Evolutionary conservation across 129 eudicot genomes (phyloP).

Genomic region (Saussurea involucrata): DNA sequence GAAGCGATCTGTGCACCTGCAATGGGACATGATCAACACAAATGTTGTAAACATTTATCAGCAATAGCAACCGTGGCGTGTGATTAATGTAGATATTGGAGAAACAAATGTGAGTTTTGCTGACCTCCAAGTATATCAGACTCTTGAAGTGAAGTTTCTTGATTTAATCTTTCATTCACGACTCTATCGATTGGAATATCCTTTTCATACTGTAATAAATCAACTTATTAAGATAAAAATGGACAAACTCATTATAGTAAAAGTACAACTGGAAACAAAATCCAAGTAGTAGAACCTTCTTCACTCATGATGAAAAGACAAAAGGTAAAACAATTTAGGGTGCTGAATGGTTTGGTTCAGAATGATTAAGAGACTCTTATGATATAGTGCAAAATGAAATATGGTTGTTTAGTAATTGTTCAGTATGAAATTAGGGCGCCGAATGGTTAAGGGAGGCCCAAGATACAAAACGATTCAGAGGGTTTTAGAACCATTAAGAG

Average conservation of each 20-base stretch:
- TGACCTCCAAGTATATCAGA: slow-evolving; percentile 1
- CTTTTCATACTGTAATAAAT: slow-evolving; percentile 16
- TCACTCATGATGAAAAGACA: not conserved
- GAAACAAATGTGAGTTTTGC: not conserved
- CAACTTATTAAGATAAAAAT: not conserved
- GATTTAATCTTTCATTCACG: slow-evolving; percentile 22
- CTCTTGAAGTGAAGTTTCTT: slow-evolving; percentile 14
- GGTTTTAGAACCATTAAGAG: too few species aligned
- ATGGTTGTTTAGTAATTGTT: too few species aligned
- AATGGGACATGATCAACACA: not conserved
- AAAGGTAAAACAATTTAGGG: too few species aligned
- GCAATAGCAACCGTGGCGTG: not conserved
- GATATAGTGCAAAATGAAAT: too few species aligned
- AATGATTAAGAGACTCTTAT: too few species aligned
- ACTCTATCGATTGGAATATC: slow-evolving; percentile 34
- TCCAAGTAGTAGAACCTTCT: not conserved
- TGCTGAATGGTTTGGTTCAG: too few species aligned
- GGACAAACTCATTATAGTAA: slow-evolving; percentile 8
- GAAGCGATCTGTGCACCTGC: slow-evolving; percentile 9
- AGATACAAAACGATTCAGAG: too few species aligned
- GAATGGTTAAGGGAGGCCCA: too few species aligned
- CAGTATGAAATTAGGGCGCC: too few species aligned
- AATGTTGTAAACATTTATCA: not conserved
- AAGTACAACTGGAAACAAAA: not conserved
- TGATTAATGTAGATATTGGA: not conserved